Evolutionary conservation across 768 basidiomycete species (phyloP).

Genomic region (Mrakia gelida): DNA sequence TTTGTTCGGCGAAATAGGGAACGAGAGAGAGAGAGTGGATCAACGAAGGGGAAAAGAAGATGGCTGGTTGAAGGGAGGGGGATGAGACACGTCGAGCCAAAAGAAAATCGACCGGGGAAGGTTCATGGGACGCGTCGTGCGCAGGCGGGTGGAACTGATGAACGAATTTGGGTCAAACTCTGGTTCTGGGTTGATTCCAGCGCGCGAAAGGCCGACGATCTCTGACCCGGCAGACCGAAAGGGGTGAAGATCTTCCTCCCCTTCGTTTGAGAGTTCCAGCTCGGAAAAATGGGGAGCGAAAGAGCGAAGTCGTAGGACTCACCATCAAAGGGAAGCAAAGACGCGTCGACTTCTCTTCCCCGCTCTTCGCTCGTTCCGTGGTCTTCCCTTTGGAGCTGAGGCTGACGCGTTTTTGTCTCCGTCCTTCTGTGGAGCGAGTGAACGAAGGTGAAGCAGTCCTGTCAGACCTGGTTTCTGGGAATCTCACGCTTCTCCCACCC

Average conservation of each 20-base stretch:
- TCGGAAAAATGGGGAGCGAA: background rate
- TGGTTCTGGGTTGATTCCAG: too few species aligned
- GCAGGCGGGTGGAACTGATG: background rate
- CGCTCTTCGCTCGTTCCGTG: background rate
- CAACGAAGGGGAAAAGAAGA: conserved; percentile 1
- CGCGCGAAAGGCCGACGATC: too few species aligned
- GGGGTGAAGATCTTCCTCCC: too few species aligned
- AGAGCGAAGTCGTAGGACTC: background rate
- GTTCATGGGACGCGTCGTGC: background rate
- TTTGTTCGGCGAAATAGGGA: too few species aligned
- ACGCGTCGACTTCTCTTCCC: background rate
- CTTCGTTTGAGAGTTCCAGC: too few species aligned
- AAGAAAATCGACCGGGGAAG: background rate
- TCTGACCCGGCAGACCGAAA: too few species aligned
- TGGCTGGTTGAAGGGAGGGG: background rate
- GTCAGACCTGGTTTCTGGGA: too few species aligned
- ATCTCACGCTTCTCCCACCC: background rate
- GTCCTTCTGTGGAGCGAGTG: background rate
- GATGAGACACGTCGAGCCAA: background rate
- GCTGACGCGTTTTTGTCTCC: too few species aligned
- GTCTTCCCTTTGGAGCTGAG: background rate
- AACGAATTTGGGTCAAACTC: too few species aligned
- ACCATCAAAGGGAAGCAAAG: background rate
- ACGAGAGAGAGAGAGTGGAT: background rate
- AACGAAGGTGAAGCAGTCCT: background rate